phyloP scores from a whole-genome alignment of 2,329 filamentous ascomycete genomes.

The Didymella segeticola region DNA sequence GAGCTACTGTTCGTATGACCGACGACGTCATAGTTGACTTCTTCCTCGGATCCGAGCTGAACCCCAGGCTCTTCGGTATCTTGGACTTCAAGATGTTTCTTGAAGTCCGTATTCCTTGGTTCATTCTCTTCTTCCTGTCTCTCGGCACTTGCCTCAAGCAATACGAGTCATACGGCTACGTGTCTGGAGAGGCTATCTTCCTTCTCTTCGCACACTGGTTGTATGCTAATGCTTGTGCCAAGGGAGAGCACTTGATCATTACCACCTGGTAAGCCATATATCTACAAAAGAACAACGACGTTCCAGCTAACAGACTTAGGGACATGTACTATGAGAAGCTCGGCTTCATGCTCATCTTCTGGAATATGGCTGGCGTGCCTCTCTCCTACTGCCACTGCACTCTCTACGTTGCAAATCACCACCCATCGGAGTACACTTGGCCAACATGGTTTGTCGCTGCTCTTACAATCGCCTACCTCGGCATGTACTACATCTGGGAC shows the following conservation, averaged over 20 bases:
- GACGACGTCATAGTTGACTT: slow-evolving; percentile 83
- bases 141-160: slow-evolving; percentile 80
- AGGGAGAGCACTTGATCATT: slow-evolving; percentile 89
- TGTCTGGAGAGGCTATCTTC: slow-evolving; percentile 84
- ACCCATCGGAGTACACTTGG: slow-evolving; percentile 78
- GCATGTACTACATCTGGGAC: slow-evolving; percentile 91
- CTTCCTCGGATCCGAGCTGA: slow-evolving; percentile 88
- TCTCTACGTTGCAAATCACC: slow-evolving; percentile 84
- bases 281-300: neutral
- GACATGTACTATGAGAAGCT: slow-evolving; percentile 98
- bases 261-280: slow-evolving; percentile 71
- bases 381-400: slow-evolving; percentile 94
- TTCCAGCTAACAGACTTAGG: slow-evolving; percentile 51
- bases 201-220: slow-evolving; percentile 88
- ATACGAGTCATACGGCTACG: slow-evolving; percentile 83
- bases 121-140: slow-evolving; percentile 81
- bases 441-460: slow-evolving; percentile 70
- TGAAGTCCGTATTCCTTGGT: slow-evolving; percentile 92
- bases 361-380: slow-evolving; percentile 91
- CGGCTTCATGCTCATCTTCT: slow-evolving; percentile 98
- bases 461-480: slow-evolving; percentile 75
- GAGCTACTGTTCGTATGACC: slow-evolving; percentile 90
- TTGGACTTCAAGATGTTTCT: slow-evolving; percentile 96
- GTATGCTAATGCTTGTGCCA: slow-evolving; percentile 90
- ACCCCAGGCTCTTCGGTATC: slow-evolving; percentile 83